Conservation (phyloP, 108 stramenopile genomes). For the Skeletonema tropicum region DNA sequence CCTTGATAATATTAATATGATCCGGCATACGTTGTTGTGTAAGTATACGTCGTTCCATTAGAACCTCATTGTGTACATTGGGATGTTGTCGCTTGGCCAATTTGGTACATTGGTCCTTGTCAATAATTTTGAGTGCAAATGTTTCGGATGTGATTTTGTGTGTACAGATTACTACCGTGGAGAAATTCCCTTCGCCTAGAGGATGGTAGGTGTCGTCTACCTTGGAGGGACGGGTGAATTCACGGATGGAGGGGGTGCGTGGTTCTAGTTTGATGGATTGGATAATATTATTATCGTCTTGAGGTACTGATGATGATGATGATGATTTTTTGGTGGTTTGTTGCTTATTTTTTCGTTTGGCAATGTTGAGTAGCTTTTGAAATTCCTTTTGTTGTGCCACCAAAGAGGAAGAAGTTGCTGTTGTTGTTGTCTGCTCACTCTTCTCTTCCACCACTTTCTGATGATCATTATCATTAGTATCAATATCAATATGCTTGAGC, state of each 20-base stretch:
- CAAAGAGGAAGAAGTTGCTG: neutral
- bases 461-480: too few species aligned
- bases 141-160: conserved; percentile 85
- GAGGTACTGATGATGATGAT: conserved; percentile 1
- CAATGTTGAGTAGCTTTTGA: conserved; percentile 46
- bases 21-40: conserved; percentile 59
- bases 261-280: conserved; percentile 62
- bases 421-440: conserved; percentile 15
- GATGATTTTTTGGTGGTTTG: neutral
- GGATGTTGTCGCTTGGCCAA: conserved; percentile 92
- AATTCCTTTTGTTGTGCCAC: conserved; percentile 54
- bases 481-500: neutral
- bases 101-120: conserved; percentile 89
- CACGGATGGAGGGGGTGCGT: conserved; percentile 70
- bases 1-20: conserved; percentile 65
- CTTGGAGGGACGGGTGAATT: conserved; percentile 72
- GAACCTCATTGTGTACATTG: conserved; percentile 94
- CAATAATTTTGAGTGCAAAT: conserved; percentile 96
- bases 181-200: conserved; percentile 90
- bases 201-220: conserved; percentile 65
- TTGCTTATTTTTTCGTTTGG: conserved; percentile 41
- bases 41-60: conserved; percentile 94
- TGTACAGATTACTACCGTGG: conserved; percentile 71
- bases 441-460: conserved; percentile 6
- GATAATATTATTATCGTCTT: conserved; percentile 7